These are phyloP conservation scores for Botrytis medusae DNA, from an alignment of 2,329 filamentous ascomycete species.

Conservation along the genomic window DNA sequence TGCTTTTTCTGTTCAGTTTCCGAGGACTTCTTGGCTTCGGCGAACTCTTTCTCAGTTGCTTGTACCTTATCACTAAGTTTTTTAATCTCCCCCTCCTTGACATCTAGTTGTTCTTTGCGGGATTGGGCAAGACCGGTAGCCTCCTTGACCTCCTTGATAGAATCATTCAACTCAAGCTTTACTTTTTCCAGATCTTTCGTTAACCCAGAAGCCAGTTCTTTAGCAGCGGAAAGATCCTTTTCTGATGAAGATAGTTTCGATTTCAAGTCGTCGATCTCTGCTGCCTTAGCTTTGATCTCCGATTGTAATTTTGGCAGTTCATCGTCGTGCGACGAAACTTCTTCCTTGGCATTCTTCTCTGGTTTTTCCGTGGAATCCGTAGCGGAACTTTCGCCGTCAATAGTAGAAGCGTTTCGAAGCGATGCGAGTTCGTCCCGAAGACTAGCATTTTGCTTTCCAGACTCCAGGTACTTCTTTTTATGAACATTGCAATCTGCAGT, in stretches of 20 bases:
- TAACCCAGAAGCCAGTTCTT: constrained; percentile 68
- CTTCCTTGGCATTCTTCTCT: constrained; percentile 51
- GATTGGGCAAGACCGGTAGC: constrained; percentile 43
- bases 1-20: constrained; percentile 29
- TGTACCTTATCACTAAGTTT: constrained; percentile 36
- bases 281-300: constrained; percentile 67
- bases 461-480: constrained; percentile 73
- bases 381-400: constrained; percentile 36
- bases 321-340: constrained; percentile 90
- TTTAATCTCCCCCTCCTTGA: constrained; percentile 34
- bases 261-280: constrained; percentile 70
- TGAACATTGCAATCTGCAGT: constrained; percentile 77
- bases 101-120: constrained; percentile 29
- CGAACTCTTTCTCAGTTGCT: constrained; percentile 31
- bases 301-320: constrained; percentile 80
- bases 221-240: constrained; percentile 67
- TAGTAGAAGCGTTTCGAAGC: constrained; percentile 47
- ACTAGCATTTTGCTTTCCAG: constrained; percentile 61
- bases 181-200: constrained; percentile 46
- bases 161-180: constrained; percentile 62
- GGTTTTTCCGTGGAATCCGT: constrained; percentile 29
- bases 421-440: constrained; percentile 64
- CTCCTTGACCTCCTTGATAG: constrained; percentile 67
- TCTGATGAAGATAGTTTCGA: constrained; percentile 67
- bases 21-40: constrained; percentile 30